Evolutionary conservation across 148 eudicot species (phyloP).

Genomic region (Vaccinium vitisidaea): DNA sequence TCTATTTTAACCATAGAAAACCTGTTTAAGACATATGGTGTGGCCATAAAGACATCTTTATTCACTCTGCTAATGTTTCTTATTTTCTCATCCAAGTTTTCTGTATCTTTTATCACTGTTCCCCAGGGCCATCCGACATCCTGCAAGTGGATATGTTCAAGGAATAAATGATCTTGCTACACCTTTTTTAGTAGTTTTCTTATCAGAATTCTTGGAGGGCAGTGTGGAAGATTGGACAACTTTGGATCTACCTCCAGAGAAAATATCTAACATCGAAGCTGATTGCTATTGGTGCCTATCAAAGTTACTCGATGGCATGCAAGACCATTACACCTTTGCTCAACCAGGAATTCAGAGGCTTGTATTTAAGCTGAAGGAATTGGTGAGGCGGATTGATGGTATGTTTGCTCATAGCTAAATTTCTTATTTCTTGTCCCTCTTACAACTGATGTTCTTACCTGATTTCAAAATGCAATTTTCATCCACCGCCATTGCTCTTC

Average conservation of each 20-base stretch:
- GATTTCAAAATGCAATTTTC: neutral
- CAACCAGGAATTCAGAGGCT: slow-evolving; percentile 99
- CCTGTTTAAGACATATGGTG: neutral
- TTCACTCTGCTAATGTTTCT: neutral
- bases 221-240: slow-evolving; percentile 67
- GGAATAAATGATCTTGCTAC: slow-evolving; percentile 97
- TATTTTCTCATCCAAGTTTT: neutral
- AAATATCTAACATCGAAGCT: slow-evolving; percentile 75
- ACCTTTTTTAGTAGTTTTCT: slow-evolving; percentile 90
- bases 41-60: neutral
- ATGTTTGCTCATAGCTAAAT: slow-evolving; percentile 13
- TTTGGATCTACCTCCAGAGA: slow-evolving; percentile 57
- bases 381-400: slow-evolving; percentile 94
- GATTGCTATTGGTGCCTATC: slow-evolving; percentile 95
- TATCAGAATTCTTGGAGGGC: slow-evolving; percentile 82
- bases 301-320: slow-evolving; percentile 95
- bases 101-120: neutral
- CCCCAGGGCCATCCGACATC: slow-evolving; percentile 98
- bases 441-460: neutral
- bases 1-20: neutral
- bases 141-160: slow-evolving; percentile 98
- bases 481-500: neutral
- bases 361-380: slow-evolving; percentile 91
- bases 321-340: slow-evolving; percentile 98
- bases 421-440: neutral